Evolutionary conservation across 495 filamentous ascomycete species (phyloP).

Genomic region (Talaromyces adpressus): DNA sequence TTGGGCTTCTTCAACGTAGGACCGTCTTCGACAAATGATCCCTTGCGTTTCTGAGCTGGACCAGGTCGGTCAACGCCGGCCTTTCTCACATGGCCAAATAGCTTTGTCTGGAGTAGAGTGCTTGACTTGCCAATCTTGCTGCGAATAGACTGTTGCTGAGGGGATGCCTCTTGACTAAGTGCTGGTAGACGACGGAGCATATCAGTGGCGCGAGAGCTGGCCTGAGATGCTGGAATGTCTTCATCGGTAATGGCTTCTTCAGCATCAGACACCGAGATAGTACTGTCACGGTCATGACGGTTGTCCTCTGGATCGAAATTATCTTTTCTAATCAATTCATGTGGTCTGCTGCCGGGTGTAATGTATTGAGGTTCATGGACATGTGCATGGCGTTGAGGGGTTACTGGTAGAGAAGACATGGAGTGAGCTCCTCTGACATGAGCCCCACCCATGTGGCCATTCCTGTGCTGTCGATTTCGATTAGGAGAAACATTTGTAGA

Average conservation of each 20-base stretch:
- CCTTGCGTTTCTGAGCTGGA: conserved; percentile 50
- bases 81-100: conserved; percentile 64
- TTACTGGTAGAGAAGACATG: conserved; percentile 73
- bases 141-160: conserved; percentile 3
- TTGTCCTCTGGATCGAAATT: conserved; percentile 21
- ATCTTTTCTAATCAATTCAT: conserved; percentile 23
- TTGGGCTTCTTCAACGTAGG: conserved; percentile 54
- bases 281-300: conserved; percentile 73
- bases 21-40: conserved; percentile 34
- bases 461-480: conserved; percentile 34
- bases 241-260: conserved; percentile 54
- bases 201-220: conserved; percentile 41
- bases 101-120: conserved; percentile 52
- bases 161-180: conserved; percentile 12
- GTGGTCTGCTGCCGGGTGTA: conserved; percentile 49
- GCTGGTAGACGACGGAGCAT: conserved; percentile 42
- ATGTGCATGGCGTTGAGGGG: conserved; percentile 48
- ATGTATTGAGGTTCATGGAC: conserved; percentile 42
- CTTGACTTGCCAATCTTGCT: conserved; percentile 29
- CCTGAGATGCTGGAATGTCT: conserved; percentile 46
- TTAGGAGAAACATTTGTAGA: conserved; percentile 58
- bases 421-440: conserved; percentile 67
- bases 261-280: conserved; percentile 76
- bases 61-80: conserved; percentile 34
- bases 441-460: conserved; percentile 31